These are phyloP conservation scores for Sphaerulina vaccinii DNA, from an alignment of 2,329 filamentous ascomycete genomes.

Conservation along the genomic window DNA sequence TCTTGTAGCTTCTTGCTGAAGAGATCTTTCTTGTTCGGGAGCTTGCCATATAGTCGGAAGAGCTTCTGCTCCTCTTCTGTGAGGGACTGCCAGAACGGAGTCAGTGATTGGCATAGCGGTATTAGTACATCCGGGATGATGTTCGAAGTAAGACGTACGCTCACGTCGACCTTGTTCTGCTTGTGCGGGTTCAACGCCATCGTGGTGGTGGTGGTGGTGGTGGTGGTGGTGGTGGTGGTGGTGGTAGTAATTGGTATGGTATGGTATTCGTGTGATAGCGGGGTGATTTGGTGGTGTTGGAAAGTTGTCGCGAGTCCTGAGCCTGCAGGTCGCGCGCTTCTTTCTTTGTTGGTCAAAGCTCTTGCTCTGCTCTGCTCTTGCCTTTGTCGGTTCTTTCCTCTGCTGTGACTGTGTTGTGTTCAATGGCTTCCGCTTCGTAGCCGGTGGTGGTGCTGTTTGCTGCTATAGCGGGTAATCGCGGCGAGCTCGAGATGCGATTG, in stretches of 20 bases:
- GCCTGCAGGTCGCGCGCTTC: slow-evolving; percentile 12
- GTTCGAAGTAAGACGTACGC: slow-evolving; percentile 60
- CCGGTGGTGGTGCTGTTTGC: not conserved
- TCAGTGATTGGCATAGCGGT: slow-evolving; percentile 11
- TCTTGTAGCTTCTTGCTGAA: slow-evolving; percentile 99
- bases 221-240: not conserved
- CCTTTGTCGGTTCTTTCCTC: not conserved
- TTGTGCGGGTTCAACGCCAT: slow-evolving; percentile 80
- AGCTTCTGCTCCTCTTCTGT: slow-evolving; percentile 93
- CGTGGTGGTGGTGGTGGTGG: not conserved
- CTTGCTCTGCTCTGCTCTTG: not conserved
- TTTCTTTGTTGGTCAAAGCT: slow-evolving; percentile 5
- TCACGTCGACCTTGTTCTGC: slow-evolving; percentile 97
- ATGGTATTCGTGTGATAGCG: too few species aligned
- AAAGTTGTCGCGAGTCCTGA: not conserved
- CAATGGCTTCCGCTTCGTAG: not conserved
- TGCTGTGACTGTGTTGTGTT: not conserved
- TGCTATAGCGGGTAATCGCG: not conserved
- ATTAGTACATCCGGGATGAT: slow-evolving; percentile 10
- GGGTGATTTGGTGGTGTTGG: not conserved
- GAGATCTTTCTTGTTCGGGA: slow-evolving; percentile 92
- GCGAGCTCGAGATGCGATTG: not conserved
- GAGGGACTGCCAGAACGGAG: slow-evolving; percentile 54
- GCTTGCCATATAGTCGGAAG: slow-evolving; percentile 95
- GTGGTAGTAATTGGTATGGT: too few species aligned